Conservation (phyloP, 768 basidiomycete genomes). For the Pulveroboletus sp. region DNA sequence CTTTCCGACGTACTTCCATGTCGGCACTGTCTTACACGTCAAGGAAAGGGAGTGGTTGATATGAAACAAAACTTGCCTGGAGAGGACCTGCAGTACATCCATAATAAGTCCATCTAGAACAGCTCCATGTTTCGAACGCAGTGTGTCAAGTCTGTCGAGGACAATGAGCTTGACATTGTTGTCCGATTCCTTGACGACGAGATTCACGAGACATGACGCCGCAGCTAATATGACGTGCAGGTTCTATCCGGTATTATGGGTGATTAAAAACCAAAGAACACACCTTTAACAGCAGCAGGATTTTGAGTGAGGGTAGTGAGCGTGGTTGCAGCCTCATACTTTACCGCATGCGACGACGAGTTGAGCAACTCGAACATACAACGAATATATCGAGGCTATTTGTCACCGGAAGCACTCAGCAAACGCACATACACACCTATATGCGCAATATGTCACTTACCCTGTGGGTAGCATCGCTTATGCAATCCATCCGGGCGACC, state of each 20-base stretch:
- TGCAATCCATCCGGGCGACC: conserved; percentile 85
- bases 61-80: conserved; percentile 45
- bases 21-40: conserved; percentile 56
- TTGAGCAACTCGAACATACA: conserved; percentile 90
- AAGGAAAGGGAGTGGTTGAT: background rate
- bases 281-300: conserved; percentile 93
- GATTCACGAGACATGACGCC: conserved; percentile 80
- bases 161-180: conserved; percentile 99
- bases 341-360: conserved; percentile 86
- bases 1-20: conserved; percentile 94
- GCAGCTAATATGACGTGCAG: conserved; percentile 52
- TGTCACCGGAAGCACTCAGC: conserved; percentile 2
- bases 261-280: conserved; percentile 2
- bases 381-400: conserved; percentile 87
- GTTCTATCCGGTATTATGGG: conserved; percentile 1
- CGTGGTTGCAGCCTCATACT: conserved; percentile 95
- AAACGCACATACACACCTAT: background rate
- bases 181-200: conserved; percentile 93
- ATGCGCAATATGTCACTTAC: conserved; percentile 40
- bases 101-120: conserved; percentile 89
- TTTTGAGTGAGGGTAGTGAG: conserved; percentile 93
- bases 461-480: conserved; percentile 74
- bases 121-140: conserved; percentile 81
- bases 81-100: conserved; percentile 90
- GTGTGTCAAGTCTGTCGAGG: conserved; percentile 78